phyloP scores from a whole-genome alignment of 2,329 filamentous ascomycete species.

The Pezicula carpinea region DNA sequence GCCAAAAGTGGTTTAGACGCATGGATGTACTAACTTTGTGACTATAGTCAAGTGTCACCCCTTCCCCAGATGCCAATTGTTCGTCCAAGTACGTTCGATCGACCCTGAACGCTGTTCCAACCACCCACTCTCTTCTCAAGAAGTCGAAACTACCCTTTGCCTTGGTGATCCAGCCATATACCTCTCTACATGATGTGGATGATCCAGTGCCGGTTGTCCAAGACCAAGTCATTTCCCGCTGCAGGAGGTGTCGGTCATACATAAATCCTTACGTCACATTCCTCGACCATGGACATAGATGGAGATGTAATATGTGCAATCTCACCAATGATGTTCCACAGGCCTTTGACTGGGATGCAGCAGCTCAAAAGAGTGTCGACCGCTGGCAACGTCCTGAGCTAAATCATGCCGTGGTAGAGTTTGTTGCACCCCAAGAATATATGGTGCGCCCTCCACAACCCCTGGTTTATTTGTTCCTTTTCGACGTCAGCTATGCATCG shows the following conservation, averaged over 20 bases:
- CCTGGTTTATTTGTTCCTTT: constrained; percentile 89
- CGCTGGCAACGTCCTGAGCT: constrained; percentile 88
- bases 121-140: constrained; percentile 87
- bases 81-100: constrained; percentile 91
- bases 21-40: constrained; percentile 21
- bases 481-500: constrained; percentile 88
- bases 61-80: constrained; percentile 87
- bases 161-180: constrained; percentile 93
- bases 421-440: constrained; percentile 96
- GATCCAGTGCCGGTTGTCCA: constrained; percentile 88
- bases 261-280: constrained; percentile 98
- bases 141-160: constrained; percentile 96
- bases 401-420: constrained; percentile 96
- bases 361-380: constrained; percentile 85
- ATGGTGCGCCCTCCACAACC: constrained; percentile 98
- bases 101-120: constrained; percentile 89
- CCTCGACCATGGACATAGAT: constrained; percentile 92
- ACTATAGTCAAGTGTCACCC: constrained; percentile 76
- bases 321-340: constrained; percentile 98
- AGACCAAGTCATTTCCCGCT: constrained; percentile 95
- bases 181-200: constrained; percentile 85
- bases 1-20: constrained; percentile 31
- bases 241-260: constrained; percentile 91
- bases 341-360: constrained; percentile 96
- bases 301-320: constrained; percentile 99